Base-by-base conservation (phyloP, 306 rosid genomes). In the Pyrus bretschneideri region DNA sequence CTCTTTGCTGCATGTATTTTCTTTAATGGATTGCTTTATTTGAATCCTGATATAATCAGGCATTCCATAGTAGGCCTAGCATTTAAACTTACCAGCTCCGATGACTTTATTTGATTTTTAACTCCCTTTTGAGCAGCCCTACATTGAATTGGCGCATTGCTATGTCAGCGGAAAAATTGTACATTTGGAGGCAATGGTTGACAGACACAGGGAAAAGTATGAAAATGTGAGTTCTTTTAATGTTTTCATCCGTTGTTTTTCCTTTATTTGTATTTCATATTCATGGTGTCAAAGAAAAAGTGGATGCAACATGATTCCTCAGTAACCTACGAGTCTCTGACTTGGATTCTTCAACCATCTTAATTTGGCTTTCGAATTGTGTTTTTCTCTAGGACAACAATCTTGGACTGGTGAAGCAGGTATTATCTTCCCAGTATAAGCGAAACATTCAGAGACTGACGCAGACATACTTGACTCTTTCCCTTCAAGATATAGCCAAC, bases 371-470 rank as follows among this genome's bases (percentile, higher is more conserved):
- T 52, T 61, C 4, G 1, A 45, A 30, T 29, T 29, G 44, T 45
- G 30, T 69, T 55, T 73, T 76, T n/a, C 73, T 63, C 75, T 84
- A 91, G 98, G 95, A 91, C 81, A 86, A 82, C 91, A 93, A 93
- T 81, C 84, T 89, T 72, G 97, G 97, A 72, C 85, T 91, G 61
- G 93, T 91, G 82, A 89, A 89, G 80, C 96, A 91, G 79, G 95
- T 85, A 77, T 76, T 91, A 57, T 86, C 88, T 38, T 91, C 92
- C 70, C 79, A 89, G 89, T 88, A 91, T 79, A 93, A 93, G 84
- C 85, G 87, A 35, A 93, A 93, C 85, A 93, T 93, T 72, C 97
- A 91, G 89, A 88, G 98, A 82, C 77, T 93, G 81, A 93, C 92
- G 13, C 95, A 93, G 78, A 91, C 96, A 61, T 93, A 93, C 85